Evolutionary conservation across 2,329 filamentous ascomycete species (phyloP), one percentile per base, ranked within the genome.

Genomic region (Pseudofabraea citricarpa): DNA sequence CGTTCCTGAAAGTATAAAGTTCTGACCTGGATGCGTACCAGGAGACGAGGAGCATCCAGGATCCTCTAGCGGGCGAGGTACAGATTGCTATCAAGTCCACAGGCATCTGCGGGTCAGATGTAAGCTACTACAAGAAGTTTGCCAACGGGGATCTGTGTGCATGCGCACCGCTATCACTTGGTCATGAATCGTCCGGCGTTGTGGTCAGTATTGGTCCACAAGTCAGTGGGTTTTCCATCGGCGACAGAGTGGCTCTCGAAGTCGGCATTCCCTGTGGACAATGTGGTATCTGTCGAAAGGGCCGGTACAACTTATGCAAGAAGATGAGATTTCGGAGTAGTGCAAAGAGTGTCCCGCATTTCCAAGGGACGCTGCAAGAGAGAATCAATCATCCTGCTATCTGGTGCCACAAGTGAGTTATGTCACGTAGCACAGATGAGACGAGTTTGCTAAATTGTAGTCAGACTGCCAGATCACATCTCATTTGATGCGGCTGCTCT

Each of bases 201-300:
- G 72, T 81, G 36, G 72, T 76, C 24, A 72, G 69, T 40, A 66
- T 81, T 43, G 77, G 77, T 0, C 66, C 74, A 6, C 67, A 72
- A 45, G 72, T 77, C 40, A 63, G 57, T 26, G 73, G 73, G 47
- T 77, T 79, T 60, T 65, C 58, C 38, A 54, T 77, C 40, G 77
- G 77, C 16, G 77, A 81, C 56, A 65, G 76, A 32, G 77, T 81
- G 18, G 77, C 78, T 4, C 79, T 97, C 59, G 91, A 97, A 71
- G 90, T 91, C 50, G 94, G 95, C 67, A 81, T 96, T 56, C 89
- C 91, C 64, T 97, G 91, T 77, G 81, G 85, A 63, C 76, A 80
- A 60, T 96, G 90, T 75, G 87, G 90, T 65, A 87, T 89, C 33
- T 96, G 90, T 68, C 73, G 94, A 56, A 93, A 87, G 29, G 91